These are phyloP conservation scores for Rhizopogon roseolus DNA, from an alignment of 768 basidiomycete genomes.

Conservation along the genomic window DNA sequence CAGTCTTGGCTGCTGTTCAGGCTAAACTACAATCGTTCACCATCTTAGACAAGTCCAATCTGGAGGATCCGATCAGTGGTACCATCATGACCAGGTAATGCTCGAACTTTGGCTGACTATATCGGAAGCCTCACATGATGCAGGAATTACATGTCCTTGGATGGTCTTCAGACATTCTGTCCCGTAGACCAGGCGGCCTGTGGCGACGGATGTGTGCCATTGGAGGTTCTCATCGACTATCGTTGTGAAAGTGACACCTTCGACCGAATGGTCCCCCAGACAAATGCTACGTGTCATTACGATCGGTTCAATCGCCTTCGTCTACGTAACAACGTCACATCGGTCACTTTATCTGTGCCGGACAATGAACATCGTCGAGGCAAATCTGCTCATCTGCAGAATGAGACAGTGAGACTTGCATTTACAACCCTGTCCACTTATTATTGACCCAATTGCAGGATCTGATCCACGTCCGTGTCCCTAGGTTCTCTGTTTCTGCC, in stretches of 20 bases:
- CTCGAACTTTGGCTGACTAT: conserved; percentile 1
- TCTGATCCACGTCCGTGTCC: conserved; percentile 74
- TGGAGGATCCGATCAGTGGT: conserved; percentile 80
- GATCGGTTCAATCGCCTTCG: conserved; percentile 95
- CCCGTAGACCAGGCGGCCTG: conserved; percentile 45
- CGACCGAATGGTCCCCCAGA: conserved; percentile 87
- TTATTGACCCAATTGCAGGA: conserved; percentile 46
- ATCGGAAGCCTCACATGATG: background rate
- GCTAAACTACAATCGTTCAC: conserved; percentile 73
- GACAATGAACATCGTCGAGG: conserved; percentile 31
- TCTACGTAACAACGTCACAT: conserved; percentile 65
- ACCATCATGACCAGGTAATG: conserved; percentile 79
- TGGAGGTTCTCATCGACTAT: conserved; percentile 85
- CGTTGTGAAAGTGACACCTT: conserved; percentile 79
- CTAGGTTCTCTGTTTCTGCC: conserved; percentile 83
- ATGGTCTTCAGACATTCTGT: conserved; percentile 84
- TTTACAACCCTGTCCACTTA: background rate
- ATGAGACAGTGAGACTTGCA: conserved; percentile 49
- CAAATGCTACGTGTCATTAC: conserved; percentile 79
- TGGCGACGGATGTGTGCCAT: conserved; percentile 63
- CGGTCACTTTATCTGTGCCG: conserved; percentile 31
- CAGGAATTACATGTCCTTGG: conserved; percentile 75
- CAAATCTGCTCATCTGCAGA: conserved; percentile 45
- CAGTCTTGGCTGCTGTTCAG: conserved; percentile 75
- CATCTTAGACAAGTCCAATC: conserved; percentile 75